Evolutionary conservation across 2,329 filamentous ascomycete species (phyloP).

Genomic region (Plenodomus tracheiphilus): DNA sequence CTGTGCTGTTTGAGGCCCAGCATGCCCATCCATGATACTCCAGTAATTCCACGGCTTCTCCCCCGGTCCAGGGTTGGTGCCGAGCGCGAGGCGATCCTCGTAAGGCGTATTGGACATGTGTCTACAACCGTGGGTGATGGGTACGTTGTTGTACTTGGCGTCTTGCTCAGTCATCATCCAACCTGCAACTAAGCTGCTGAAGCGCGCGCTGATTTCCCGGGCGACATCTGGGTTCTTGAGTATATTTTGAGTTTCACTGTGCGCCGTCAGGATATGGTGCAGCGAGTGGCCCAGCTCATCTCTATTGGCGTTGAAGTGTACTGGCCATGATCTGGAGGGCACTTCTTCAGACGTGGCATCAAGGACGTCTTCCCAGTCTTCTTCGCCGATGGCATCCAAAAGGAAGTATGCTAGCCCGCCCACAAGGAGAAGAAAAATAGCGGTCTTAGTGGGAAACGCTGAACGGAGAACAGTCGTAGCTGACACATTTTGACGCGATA

Average conservation of each 20-base stretch:
- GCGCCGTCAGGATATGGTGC: constrained; percentile 31
- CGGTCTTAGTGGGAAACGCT: constrained; percentile 39
- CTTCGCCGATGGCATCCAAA: constrained; percentile 19
- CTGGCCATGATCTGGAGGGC: constrained; percentile 10
- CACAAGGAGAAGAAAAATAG: constrained; percentile 26
- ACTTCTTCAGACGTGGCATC: constrained; percentile 21
- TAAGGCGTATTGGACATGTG: constrained; percentile 36
- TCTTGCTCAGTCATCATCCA: constrained; percentile 36
- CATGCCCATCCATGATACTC: constrained; percentile 57
- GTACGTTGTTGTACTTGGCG: constrained; percentile 24
- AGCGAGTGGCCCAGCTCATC: constrained; percentile 34
- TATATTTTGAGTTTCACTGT: constrained; percentile 18
- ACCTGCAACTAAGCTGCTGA: constrained; percentile 28
- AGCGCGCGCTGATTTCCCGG: constrained; percentile 26
- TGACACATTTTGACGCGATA: neutral
- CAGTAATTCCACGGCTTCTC: constrained; percentile 41
- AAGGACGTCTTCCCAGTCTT: constrained; percentile 26
- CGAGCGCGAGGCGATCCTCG: constrained; percentile 38
- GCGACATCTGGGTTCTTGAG: constrained; percentile 25
- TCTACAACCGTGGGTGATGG: constrained; percentile 37
- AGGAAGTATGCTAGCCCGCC: constrained; percentile 29
- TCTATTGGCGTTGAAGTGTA: constrained; percentile 31
- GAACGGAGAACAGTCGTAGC: constrained; percentile 21
- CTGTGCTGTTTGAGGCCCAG: constrained; percentile 50
- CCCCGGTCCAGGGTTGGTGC: constrained; percentile 34